These are phyloP conservation scores for Calonectria montana DNA, from an alignment of 2,329 filamentous ascomycete genomes.

Conservation along the genomic window DNA sequence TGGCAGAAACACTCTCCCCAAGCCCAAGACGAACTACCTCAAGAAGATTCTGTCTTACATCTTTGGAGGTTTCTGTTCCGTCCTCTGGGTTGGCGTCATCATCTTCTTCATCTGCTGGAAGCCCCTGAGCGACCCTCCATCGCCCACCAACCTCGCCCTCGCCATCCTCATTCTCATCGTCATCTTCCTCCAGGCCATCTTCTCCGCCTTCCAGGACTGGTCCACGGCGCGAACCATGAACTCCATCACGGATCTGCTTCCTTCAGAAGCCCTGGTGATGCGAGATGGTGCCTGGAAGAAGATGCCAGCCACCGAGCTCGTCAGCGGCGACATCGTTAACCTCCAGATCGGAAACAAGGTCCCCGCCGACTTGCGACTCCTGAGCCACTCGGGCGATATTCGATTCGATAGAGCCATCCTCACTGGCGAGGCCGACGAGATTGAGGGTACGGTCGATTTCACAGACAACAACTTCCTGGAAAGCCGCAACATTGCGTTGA, in stretches of 20 bases:
- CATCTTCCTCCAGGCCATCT: constrained; percentile 58
- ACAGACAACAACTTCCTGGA: constrained; percentile 56
- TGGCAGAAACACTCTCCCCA: constrained; percentile 55
- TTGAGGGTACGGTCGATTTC: constrained; percentile 53
- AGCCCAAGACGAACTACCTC: constrained; percentile 55
- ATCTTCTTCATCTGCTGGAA: constrained; percentile 62
- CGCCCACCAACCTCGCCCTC: constrained; percentile 56
- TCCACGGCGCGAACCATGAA: constrained; percentile 59
- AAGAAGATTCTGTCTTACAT: constrained; percentile 55
- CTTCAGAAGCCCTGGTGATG: constrained; percentile 55
- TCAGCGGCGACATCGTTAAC: constrained; percentile 59
- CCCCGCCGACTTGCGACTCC: constrained; percentile 59
- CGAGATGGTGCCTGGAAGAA: constrained; percentile 56
- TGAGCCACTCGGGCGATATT: constrained; percentile 54
- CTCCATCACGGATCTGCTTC: constrained; percentile 58
- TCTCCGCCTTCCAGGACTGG: constrained; percentile 61
- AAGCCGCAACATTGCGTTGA: constrained; percentile 56
- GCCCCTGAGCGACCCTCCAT: constrained; percentile 58
- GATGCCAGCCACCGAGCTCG: constrained; percentile 55
- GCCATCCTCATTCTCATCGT: constrained; percentile 60
- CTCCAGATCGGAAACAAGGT: constrained; percentile 60
- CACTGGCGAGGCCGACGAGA: constrained; percentile 56
- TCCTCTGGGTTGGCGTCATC: constrained; percentile 59
- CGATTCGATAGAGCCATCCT: constrained; percentile 56
- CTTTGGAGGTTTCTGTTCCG: constrained; percentile 60